Evolutionary conservation across 2,329 filamentous ascomycete species (phyloP), one percentile per base, ranked within the genome.

Genomic region (Allantophomopsis cytisporea): DNA sequence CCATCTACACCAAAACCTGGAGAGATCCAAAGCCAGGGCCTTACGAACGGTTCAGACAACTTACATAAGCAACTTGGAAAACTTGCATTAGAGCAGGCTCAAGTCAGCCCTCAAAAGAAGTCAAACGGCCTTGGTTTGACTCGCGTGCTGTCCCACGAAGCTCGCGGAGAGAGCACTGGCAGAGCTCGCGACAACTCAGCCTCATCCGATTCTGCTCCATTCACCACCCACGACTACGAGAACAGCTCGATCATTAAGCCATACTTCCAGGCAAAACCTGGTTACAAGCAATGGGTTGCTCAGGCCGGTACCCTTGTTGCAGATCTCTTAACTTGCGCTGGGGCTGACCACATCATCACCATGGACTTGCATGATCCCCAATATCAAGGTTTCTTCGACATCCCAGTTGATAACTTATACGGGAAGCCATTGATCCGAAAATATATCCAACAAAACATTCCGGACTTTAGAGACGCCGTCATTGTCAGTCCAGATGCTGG

Each of bases 321-420:
- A 38, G 88, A 96, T 58, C 75, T 98, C 35, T 69, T 98, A 48
- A 95, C 87, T 32, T 95, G 88, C 62, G 89, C 91, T 46, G 91
- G 91, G 47, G 87, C 91, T 35, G 89, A 98, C 59, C 91, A 96
- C 61, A 80, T 91, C 57, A 95, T 96, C 58, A 95, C 89, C 23
- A 93, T 98, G 83, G 91, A 98, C 56, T 72, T 98, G 39, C 86
- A 91, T 58, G 89, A 95, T 59, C 83, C 86, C 33, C 87, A 98
- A 61, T 96, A 96, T 56, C 91, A 98, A 62, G 91, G 91, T 39
- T 98, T 95, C 69, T 96, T 98, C 56, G 89, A 98, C 56, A 94
- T 96, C 42, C 91, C 91, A 2, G 91, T 98, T 41, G 91, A 98
- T 64, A 98, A 98, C 59, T 71, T 98, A 14, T 96, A 96, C 63